Base-by-base conservation (phyloP, 2,329 filamentous ascomycete species). In the Sclerotinia sclerotiorum region DNA sequence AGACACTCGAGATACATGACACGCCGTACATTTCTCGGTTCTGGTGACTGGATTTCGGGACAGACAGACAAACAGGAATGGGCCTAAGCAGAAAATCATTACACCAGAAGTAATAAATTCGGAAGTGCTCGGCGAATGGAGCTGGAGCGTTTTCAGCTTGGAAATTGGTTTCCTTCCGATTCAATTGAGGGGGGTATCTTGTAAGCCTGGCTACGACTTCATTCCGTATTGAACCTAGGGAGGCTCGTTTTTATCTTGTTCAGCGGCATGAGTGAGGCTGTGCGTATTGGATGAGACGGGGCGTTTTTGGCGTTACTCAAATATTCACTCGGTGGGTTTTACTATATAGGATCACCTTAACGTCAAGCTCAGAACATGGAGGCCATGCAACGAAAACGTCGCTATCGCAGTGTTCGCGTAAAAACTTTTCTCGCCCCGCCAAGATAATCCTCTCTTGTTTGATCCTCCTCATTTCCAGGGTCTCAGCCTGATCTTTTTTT, bases 321-420 rank as follows among this genome's bases (percentile, higher is more conserved):
- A 27, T 21, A 49, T 58, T 35, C 42, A 13, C n/a, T 27, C 5
- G 13, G 44, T 48, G 46, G 46, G 6, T 51, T 51, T 63, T 51
- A 62, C 60, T 63, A 63, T 63, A 63, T 63, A 63, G 60, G 60
- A 42, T 52, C 32, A 15, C n/a, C n/a, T 29, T 63, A 63, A 56
- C 13, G 29, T 39, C 15, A 63, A 51, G 21, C 46, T 63, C 46
- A 62, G 32, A 13, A 51, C 15, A 24, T 62, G 7, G 46, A 35
- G 5, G 39, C 15, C 46, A 39, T 62, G 46, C 46, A 61, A 61
- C 46, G 7, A 39, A 62, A 24, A 62, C 60, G 29, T 62, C 46
- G 60, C 29, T 62, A 19, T 24, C 17, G 29, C 32, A 51, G 29
- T 10, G 32, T 8, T 8, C n/a, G 55, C 55, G 46, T 39, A 13